Conservation (phyloP, 1,284 basidiomycete species). For the Pyrrhoderma lamaoense region DNA sequence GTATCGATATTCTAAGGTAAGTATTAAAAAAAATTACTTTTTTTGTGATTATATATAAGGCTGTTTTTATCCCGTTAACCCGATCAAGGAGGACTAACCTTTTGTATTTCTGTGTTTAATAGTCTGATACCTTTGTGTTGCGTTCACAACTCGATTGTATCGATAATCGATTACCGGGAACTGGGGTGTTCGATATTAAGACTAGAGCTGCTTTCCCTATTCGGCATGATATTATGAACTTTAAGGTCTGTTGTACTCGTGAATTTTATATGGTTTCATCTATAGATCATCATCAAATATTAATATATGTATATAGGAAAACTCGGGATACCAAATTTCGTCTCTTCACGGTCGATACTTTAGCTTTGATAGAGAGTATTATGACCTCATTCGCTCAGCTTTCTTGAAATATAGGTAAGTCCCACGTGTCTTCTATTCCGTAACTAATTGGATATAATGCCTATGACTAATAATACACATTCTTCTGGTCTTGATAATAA, state of each 20-base stretch:
- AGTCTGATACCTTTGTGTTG: conserved; percentile 81
- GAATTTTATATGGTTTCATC: too few species aligned
- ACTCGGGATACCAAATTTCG: conserved; percentile 71
- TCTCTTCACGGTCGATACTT: conserved; percentile 53
- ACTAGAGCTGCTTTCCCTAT: conserved; percentile 85
- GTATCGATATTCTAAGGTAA: conserved; percentile 77
- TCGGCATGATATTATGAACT: conserved; percentile 83
- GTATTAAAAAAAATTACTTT: conserved; percentile 18
- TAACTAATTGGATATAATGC: background rate
- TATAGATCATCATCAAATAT: too few species aligned
- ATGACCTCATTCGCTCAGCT: conserved; percentile 87
- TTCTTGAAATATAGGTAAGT: conserved; percentile 91
- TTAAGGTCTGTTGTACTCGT: conserved; percentile 42
- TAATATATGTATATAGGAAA: too few species aligned
- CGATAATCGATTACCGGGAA: conserved; percentile 77
- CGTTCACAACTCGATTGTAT: conserved; percentile 92
- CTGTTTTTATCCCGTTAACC: too few species aligned
- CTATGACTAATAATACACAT: too few species aligned
- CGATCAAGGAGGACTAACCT: too few species aligned
- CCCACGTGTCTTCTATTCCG: conserved; percentile 12
- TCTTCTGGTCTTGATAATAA: background rate
- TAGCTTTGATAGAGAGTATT: conserved; percentile 87
- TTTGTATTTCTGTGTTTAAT: conserved; percentile 5
- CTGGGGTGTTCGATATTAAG: conserved; percentile 94
- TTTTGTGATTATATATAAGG: too few species aligned